phyloP scores from a whole-genome alignment of 2,329 filamentous ascomycete species.

The Amylocarpus encephaloides region DNA sequence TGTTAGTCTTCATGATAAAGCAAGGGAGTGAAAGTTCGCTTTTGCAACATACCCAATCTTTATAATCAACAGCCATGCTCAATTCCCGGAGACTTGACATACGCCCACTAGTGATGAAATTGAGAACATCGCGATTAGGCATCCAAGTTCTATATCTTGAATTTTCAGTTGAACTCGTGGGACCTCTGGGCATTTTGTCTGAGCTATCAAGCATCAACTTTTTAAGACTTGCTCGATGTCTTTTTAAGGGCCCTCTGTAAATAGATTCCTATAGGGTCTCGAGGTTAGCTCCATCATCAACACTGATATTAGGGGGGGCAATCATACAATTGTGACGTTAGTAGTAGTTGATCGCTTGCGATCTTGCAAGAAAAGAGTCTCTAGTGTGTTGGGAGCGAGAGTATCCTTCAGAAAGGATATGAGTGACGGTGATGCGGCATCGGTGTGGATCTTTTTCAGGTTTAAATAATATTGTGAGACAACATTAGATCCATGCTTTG shows the following conservation, averaged over 20 bases:
- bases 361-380: conserved; percentile 73
- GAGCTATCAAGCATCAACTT: conserved; percentile 71
- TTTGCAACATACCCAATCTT: conserved; percentile 62
- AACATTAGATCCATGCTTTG: conserved; percentile 28
- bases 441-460: conserved; percentile 69
- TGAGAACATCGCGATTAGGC: conserved; percentile 60
- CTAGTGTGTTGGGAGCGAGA: conserved; percentile 70
- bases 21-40: not conserved
- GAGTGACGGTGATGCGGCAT: conserved; percentile 61
- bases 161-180: conserved; percentile 32
- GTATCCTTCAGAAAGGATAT: conserved; percentile 72
- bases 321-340: conserved; percentile 48
- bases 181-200: conserved; percentile 41
- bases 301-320: not conserved
- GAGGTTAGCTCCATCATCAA: conserved; percentile 5
- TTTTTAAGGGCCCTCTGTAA: conserved; percentile 61
- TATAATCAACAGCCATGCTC: conserved; percentile 65
- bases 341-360: conserved; percentile 43
- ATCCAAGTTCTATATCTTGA: conserved; percentile 64
- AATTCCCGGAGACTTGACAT: conserved; percentile 68
- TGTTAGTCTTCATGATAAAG: conserved; percentile 8
- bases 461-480: conserved; percentile 53
- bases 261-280: conserved; percentile 48
- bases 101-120: conserved; percentile 68
- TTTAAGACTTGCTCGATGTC: conserved; percentile 64